Percentiles rank a stretch among this genome's conserved stretches.
Conservation (phyloP, 148 eudicot species). For the Spergularia marina region DNA sequence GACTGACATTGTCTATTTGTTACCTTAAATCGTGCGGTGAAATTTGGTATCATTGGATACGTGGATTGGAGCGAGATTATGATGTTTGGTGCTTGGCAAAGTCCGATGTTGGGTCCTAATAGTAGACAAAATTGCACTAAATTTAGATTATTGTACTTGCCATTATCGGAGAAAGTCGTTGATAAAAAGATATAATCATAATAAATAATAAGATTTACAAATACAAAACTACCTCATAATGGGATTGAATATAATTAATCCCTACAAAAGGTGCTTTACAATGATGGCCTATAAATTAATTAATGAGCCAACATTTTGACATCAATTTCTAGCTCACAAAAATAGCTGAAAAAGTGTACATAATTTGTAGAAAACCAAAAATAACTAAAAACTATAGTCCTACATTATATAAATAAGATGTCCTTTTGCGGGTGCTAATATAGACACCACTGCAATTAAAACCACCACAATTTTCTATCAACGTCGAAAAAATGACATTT, state of each 20-base stretch:
- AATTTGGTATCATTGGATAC: no score
- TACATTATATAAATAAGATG: constrained; percentile 11
- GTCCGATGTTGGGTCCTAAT: no score
- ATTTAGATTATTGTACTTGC: no score
- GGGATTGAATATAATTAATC: neutral
- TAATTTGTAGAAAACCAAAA: neutral
- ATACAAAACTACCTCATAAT: no score
- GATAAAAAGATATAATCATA: no score
- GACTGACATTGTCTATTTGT: no score
- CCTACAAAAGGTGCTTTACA: neutral
- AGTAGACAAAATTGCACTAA: no score
- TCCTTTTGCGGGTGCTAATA: constrained; percentile 17
- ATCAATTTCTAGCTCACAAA: constrained; percentile 8
- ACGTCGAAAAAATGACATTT: neutral
- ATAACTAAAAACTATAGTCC: neutral
- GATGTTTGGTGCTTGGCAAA: no score
- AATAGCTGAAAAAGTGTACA: neutral
- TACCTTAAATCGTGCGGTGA: no score
- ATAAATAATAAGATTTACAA: no score
- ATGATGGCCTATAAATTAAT: constrained; percentile 4
- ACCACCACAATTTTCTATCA: neutral
- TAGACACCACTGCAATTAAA: constrained; percentile 11
- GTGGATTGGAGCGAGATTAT: no score
- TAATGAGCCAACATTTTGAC: neutral
- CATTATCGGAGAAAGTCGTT: no score